Base-by-base conservation (phyloP, 1,284 basidiomycete species). In the Vanrija pseudolonga region DNA sequence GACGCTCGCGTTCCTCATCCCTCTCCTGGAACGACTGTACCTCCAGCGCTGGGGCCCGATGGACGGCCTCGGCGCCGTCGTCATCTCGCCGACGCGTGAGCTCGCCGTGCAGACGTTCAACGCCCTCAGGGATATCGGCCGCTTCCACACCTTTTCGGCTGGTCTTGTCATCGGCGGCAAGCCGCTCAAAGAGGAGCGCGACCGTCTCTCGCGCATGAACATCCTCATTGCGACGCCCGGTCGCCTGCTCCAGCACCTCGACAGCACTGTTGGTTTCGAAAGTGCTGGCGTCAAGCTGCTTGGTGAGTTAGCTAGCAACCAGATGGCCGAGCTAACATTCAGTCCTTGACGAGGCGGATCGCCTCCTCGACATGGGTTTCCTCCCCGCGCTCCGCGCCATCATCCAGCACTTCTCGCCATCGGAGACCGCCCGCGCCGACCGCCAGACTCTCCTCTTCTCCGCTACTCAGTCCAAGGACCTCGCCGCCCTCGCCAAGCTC, bases 31-130 rank as follows among this genome's bases (percentile, higher is more conserved):
- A 76, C 78, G 84, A 23, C 80, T 91, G 23, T 86, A 88, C 66
- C 80, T 86, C 45, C 78, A 79, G 54, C 86, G 84, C 67, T 91
- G 89, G 89, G 88, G 88, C 0, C 84, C 85, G 3, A 82, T 84
- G 59, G 89, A 91, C 71, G 89, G 89, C 7, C 81, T 98, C 4
- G 94, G 96, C 11, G 95, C 93, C 1, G 77, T 98, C 44, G 85
- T 98, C 62, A 90, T 98, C 61, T 94, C 90, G 3, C 96, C 96
- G 1, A 98, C 95, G 1, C 82, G 95, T 53, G 96, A 98, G 77
- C 79, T 98, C 50, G 93, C 94, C 1, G 89, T 97, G 12, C 94
- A 98, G 81, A 98, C 96, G 61, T 98, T 98, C 73, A 92, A 95
- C 53, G 94, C 98, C 6, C 78, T 98, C 11, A 84, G 91, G 40